Evolutionary conservation across 1,139 yeast species (phyloP), one percentile per base, ranked within the genome.

Genomic region (Hemisphaericaspora lyxosophila): DNA sequence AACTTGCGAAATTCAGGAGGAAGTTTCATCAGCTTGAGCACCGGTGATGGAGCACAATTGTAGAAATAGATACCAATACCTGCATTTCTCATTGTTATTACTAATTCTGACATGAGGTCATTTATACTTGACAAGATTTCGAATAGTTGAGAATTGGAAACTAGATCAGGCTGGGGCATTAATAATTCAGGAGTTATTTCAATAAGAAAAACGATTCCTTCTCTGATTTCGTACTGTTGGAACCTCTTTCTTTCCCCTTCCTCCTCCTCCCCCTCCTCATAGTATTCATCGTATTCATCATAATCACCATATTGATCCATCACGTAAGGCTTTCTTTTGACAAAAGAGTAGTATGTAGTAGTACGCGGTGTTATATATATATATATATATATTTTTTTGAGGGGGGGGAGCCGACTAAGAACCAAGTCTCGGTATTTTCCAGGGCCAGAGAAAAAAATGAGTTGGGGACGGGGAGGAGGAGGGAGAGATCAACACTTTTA

Each of bases 1-100:
- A 70, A 40, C 36, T 58, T 55, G 31, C 50, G 49, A 26, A 70
- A 51, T 2, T 64, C 66, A 0, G 55, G 26, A 4, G 39, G 38
- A 5, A 29, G 26, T 16, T 33, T 34, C 38, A 44, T 31, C 15
- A 40, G 31, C 20, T 34, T 36, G 16, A 48, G 30, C 2, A 38
- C 34, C 11, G 38, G 5, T 4, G 61, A 41, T 44, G 51, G 44
- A 35, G 48, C 57, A 45, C 80, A 67, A 49, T 82, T 78, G 58
- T 78, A 79, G 18, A 84, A 55, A 50, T 78, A 82, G 34, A 84
- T 71, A 0, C 89, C 90, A 25, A 83, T 63, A 0, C 88, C 89
- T 0, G 88, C 78, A 41, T 68, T 69, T 2, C 85, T 84, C 40
- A 75, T 57, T 0, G 82, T 70, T 29, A 80, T 78, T 1, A 80